Percentiles rank a stretch among this genome's conserved stretches.
Evolutionary conservation across 805 yeast genomes (phyloP).

Genomic region (Nakazawaea anatomiae): DNA sequence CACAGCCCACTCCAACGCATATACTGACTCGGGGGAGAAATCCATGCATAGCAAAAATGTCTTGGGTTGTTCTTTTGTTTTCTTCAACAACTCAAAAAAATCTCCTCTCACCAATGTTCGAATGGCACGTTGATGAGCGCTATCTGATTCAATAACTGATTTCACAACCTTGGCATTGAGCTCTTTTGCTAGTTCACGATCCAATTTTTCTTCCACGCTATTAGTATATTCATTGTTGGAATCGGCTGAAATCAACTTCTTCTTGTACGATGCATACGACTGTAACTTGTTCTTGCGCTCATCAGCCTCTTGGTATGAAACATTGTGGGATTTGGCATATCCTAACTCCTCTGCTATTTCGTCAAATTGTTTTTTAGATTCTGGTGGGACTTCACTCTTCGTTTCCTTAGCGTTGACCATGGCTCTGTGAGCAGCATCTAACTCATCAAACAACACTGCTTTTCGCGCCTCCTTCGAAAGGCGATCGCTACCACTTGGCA

Average conservation of each 20-base stretch:
- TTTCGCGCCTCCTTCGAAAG: slow-evolving; percentile 34
- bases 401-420: slow-evolving; percentile 47
- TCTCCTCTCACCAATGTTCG: slow-evolving; percentile 67
- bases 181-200: slow-evolving; percentile 50
- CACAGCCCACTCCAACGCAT: slow-evolving; percentile 83
- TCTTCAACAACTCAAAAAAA: slow-evolving; percentile 40
- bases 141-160: slow-evolving; percentile 50
- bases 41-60: slow-evolving; percentile 78
- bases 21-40: slow-evolving; percentile 72
- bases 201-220: slow-evolving; percentile 59
- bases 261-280: slow-evolving; percentile 52
- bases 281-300: slow-evolving; percentile 46
- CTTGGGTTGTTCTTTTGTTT: slow-evolving; percentile 27
- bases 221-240: slow-evolving; percentile 50
- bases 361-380: slow-evolving; percentile 22
- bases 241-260: slow-evolving; percentile 54
- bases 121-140: slow-evolving; percentile 50
- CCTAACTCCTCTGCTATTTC: slow-evolving; percentile 29
- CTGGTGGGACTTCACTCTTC: slow-evolving; percentile 27
- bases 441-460: slow-evolving; percentile 46
- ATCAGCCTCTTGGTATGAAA: slow-evolving; percentile 42
- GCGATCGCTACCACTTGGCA: slow-evolving; percentile 24
- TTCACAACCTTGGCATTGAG: slow-evolving; percentile 47
- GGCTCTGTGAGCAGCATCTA: slow-evolving; percentile 55
- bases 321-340: slow-evolving; percentile 35